Conservation (phyloP, 495 filamentous ascomycete genomes). For the Lophiotrema nucula region DNA sequence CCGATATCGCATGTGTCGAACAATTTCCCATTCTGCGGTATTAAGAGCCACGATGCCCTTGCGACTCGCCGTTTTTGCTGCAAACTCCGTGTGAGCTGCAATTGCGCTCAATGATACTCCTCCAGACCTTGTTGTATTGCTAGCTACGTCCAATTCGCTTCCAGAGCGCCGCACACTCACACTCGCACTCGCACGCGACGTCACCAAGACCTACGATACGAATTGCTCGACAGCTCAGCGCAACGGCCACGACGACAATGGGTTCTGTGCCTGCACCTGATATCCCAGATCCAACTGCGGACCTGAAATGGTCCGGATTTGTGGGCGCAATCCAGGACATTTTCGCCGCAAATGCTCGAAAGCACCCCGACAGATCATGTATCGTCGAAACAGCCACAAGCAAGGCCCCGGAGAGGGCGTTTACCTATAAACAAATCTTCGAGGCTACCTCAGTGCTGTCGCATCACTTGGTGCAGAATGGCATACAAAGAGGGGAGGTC, state of each 20-base stretch:
- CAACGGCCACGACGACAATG: too few relatives aligned
- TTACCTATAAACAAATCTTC: conserved; percentile 87
- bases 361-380: conserved; percentile 73
- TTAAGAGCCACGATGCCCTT: too few relatives aligned
- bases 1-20: conserved; percentile 22
- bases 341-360: conserved; percentile 68
- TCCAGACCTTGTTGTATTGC: not conserved
- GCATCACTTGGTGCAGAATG: conserved; percentile 70
- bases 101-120: too few relatives aligned
- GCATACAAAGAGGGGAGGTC: conserved; percentile 77
- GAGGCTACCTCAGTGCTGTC: conserved; percentile 79
- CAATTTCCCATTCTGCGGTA: not conserved
- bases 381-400: conserved; percentile 77
- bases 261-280: conserved; percentile 1
- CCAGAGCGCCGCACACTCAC: not conserved
- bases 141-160: not conserved
- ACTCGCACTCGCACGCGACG: not conserved
- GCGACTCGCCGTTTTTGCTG: too few relatives aligned
- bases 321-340: conserved; percentile 79
- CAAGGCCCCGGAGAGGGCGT: conserved; percentile 59
- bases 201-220: too few relatives aligned
- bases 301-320: conserved; percentile 73
- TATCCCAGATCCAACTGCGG: conserved; percentile 32
- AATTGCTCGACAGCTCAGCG: too few relatives aligned
- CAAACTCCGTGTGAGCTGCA: too few relatives aligned